phyloP scores from a whole-genome alignment of 2,329 filamentous ascomycete genomes.

The Botrytis byssoidea region DNA sequence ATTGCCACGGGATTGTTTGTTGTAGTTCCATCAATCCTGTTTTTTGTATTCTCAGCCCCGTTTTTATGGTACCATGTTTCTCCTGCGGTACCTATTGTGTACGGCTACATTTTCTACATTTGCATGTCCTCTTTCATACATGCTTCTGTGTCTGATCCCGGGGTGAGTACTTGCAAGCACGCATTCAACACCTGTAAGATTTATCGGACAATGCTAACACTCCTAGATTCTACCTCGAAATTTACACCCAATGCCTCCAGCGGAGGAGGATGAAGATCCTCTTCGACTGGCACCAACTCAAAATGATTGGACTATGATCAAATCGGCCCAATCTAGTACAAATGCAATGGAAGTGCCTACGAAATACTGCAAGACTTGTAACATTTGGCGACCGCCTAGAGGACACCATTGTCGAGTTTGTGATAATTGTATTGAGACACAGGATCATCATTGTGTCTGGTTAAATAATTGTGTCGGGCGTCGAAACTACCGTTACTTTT shows the following conservation, averaged over 20 bases:
- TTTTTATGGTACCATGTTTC: constrained; percentile 86
- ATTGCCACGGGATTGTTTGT: constrained; percentile 79
- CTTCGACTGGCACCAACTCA: constrained; percentile 78
- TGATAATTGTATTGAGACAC: constrained; percentile 95
- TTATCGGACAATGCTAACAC: constrained; percentile 25
- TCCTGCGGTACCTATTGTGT: constrained; percentile 83
- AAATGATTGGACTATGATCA: constrained; percentile 92
- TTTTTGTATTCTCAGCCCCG: constrained; percentile 77
- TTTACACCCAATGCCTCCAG: constrained; percentile 80
- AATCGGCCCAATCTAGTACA: constrained; percentile 68
- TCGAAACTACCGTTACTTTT: constrained; percentile 98
- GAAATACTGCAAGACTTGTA: constrained; percentile 97
- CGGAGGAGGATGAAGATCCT: constrained; percentile 74
- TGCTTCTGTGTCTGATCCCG: constrained; percentile 87
- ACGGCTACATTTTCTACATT: constrained; percentile 87
- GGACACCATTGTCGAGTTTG: constrained; percentile 96
- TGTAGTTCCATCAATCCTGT: constrained; percentile 75
- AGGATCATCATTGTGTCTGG: constrained; percentile 99
- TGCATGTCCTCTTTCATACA: constrained; percentile 93
- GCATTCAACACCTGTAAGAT: not conserved
- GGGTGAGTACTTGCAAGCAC: constrained; percentile 58
- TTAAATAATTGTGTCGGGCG: constrained; percentile 97
- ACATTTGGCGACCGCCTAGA: constrained; percentile 93
- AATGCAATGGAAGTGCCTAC: constrained; percentile 97
- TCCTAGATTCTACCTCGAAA: constrained; percentile 87